Conservation (phyloP, 306 rosid species). For the Corylus americana region DNA sequence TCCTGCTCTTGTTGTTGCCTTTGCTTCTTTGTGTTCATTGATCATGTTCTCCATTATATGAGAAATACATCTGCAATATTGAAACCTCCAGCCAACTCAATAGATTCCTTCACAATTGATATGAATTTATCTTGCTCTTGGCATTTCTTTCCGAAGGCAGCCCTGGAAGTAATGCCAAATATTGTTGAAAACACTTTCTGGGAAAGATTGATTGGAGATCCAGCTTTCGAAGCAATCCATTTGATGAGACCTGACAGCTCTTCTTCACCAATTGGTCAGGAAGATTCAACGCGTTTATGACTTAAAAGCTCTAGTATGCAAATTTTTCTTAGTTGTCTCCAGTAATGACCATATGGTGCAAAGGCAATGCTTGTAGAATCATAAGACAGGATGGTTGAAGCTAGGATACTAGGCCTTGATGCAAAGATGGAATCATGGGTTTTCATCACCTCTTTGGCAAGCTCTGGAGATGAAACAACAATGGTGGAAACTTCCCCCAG, state of each 20-base stretch:
- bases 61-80: slow-evolving; percentile 42
- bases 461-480: slow-evolving; percentile 42
- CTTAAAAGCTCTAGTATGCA: slow-evolving; percentile 34
- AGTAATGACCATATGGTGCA: slow-evolving; percentile 36
- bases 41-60: slow-evolving; percentile 5
- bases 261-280: slow-evolving; percentile 28
- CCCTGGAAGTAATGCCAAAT: slow-evolving; percentile 6
- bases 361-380: neutral
- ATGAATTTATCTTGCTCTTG: slow-evolving; percentile 32
- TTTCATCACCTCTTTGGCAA: slow-evolving; percentile 42
- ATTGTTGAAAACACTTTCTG: neutral
- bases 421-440: slow-evolving; percentile 39
- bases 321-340: slow-evolving; percentile 33
- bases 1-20: neutral
- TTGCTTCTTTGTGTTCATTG: neutral
- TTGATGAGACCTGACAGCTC: slow-evolving; percentile 22
- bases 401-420: slow-evolving; percentile 24
- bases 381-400: neutral
- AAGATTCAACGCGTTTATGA: slow-evolving; percentile 10
- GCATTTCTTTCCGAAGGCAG: slow-evolving; percentile 27
- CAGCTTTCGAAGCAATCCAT: slow-evolving; percentile 6
- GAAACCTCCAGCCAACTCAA: slow-evolving; percentile 19
- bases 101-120: neutral
- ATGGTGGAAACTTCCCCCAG: slow-evolving; percentile 40
- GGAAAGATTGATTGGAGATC: slow-evolving; percentile 30